phyloP scores from a whole-genome alignment of 148 eudicot species.

The Arbutus unedo region DNA sequence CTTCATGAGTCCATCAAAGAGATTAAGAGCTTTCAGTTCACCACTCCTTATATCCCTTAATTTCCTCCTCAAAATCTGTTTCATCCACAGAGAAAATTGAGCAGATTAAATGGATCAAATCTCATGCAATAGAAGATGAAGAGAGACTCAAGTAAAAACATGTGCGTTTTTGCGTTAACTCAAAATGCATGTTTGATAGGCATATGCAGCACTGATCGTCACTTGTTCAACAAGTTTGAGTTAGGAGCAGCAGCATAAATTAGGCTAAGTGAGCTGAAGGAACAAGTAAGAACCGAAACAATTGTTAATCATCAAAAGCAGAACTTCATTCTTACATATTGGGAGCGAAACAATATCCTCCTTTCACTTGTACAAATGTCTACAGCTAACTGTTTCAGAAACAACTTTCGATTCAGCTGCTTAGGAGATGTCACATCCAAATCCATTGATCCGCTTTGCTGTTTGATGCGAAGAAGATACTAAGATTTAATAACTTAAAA shows the following conservation, averaged over 20 bases:
- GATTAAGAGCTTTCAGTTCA: slow-evolving; percentile 67
- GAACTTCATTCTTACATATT: slow-evolving; percentile 56
- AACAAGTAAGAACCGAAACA: background rate
- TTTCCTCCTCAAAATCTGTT: slow-evolving; percentile 82
- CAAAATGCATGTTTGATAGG: background rate
- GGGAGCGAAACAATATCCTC: slow-evolving; percentile 82
- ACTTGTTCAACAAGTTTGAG: background rate
- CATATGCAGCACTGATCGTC: background rate
- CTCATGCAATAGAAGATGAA: background rate
- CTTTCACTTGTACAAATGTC: slow-evolving; percentile 87
- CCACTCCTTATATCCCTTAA: slow-evolving; percentile 84
- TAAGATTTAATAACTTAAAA: background rate
- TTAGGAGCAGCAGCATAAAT: background rate
- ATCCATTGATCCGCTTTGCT: slow-evolving; percentile 98
- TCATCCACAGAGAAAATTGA: slow-evolving; percentile 16
- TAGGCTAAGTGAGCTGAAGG: background rate
- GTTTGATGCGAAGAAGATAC: slow-evolving; percentile 14
- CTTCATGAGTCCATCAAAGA: slow-evolving; percentile 67
- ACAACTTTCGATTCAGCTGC: slow-evolving; percentile 80
- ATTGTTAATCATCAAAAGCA: background rate
- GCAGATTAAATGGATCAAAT: slow-evolving; percentile 9
- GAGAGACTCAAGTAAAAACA: background rate
- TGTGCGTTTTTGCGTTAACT: background rate
- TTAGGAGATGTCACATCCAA: slow-evolving; percentile 95
- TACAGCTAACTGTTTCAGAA: slow-evolving; percentile 88